Base-by-base conservation (phyloP, 75 land plant species). In the Cunninghamia lanceolata region DNA sequence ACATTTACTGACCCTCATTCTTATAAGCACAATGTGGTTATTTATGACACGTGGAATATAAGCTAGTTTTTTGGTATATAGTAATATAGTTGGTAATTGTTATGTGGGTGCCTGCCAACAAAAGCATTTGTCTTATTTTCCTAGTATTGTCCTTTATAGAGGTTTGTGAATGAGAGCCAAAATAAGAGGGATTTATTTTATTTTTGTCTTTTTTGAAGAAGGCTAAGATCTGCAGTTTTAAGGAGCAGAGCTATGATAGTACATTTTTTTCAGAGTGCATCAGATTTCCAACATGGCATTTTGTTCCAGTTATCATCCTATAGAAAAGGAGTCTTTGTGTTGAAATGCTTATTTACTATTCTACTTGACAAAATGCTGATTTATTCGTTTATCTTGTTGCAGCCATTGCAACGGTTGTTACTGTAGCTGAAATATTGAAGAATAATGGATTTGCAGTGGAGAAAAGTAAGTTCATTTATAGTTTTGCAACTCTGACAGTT, bases 341-440 rank as follows among this genome's bases (percentile, higher is more conserved):
- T 63, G n/a, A 63, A 28, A 63, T 63, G 30, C n/a, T 63, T 56
- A 6, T 28, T 77, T 77, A 2, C 28, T 17, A 13, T 39, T 25
- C 21, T 36, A 38, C 43, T 39, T 21, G 45, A 39, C 9, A 39
- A 39, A 77, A 38, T 77, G 28, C 80, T 77, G 43, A 77, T 77
- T 6, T 35, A 38, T 6, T 71, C 32, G 35, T 73, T 36, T 77
- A 53, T 88, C 34, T 84, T 84, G 66, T 47, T 32, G 53, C 89
- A 93, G 94, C 94, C 28, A 96, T 96, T 86, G 95, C 99, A 45
- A 96, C 99, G 66, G 99, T 96, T 16, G 99, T 96, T 46, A 95
- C 94, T 25, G 91, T 96, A 35, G 96, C 95, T 7, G 99, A 96
- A 86, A 96, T 96, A 54, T 88, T 96, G 80, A 96, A 96, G 88